These are phyloP conservation scores for Nicotiana undulata DNA, from an alignment of 257 asterid species.

Conservation along the genomic window DNA sequence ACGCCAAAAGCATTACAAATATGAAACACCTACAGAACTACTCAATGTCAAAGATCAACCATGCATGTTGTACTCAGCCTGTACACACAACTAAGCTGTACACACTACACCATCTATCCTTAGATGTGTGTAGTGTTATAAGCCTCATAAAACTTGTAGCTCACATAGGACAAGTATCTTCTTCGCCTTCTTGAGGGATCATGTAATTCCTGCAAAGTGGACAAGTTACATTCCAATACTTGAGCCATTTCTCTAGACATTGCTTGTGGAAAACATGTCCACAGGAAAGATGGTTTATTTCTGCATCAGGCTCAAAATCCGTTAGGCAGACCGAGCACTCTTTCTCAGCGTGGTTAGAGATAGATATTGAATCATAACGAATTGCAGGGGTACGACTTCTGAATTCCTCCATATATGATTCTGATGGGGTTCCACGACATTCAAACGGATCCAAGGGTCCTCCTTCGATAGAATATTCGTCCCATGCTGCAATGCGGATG, in stretches of 20 bases:
- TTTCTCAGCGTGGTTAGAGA: slow-evolving; percentile 20
- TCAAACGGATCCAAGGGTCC: slow-evolving; percentile 37
- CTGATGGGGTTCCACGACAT: slow-evolving; percentile 43
- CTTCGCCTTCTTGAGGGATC: slow-evolving; percentile 63
- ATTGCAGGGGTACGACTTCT: slow-evolving; percentile 51
- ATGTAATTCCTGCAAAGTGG: slow-evolving; percentile 81
- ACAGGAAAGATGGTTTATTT: slow-evolving; percentile 64
- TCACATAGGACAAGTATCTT: slow-evolving; percentile 79
- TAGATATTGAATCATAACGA: slow-evolving; percentile 43
- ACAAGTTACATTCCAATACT: slow-evolving; percentile 73
- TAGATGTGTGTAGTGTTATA: neutral
- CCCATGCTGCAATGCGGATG: slow-evolving; percentile 61
- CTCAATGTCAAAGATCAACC: slow-evolving; percentile 3
- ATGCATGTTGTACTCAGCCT: neutral
- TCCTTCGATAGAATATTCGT: slow-evolving; percentile 40
- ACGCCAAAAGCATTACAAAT: slow-evolving; percentile 8
- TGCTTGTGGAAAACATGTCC: slow-evolving; percentile 74
- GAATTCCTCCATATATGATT: slow-evolving; percentile 73
- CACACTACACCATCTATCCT: slow-evolving; percentile 12
- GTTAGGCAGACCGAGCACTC: slow-evolving; percentile 80
- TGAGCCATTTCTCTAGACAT: slow-evolving; percentile 84
- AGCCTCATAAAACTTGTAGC: neutral
- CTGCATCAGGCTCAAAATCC: slow-evolving; percentile 54
- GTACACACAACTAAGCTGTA: slow-evolving; percentile 45
- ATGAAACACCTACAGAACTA: neutral